Evolutionary conservation across 768 basidiomycete species (phyloP), one percentile per base, ranked within the genome.

Genomic region (Steccherinum ochraceum): DNA sequence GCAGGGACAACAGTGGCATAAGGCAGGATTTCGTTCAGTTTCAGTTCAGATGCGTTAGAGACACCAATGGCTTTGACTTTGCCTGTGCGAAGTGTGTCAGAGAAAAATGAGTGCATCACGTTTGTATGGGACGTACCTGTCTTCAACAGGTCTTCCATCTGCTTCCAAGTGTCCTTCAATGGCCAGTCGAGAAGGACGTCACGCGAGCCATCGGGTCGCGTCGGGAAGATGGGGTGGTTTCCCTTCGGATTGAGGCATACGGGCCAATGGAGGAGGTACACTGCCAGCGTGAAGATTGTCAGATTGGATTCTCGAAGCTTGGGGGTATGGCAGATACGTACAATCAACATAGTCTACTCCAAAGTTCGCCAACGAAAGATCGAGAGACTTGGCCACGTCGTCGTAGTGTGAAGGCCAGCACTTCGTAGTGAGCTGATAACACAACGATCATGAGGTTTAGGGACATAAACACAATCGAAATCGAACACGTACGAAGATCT

Each of bases 341-440:
- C 86, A 71, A 53, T 94, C 92, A 21, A 94, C 77, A 67, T 93
- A 93, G 70, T 90, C 84, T 25, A 78, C 79, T n/a, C 85, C 89
- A 25, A 95, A 80, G 60, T 82, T 81, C 20, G 79, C 75, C 12
- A 94, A 80, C 13, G 87, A 84, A 61, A 84, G 74, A 62, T 92
- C 80, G 12, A 94, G 76, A 51, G 79, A 76, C 56, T 83, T 79
- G 60, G 89, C 87, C 25, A 88, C 88, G 41, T 81, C 76, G 45
- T 72, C 67, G 64, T 90, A 89, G 63, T 77, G 80, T 7, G 83
- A 83, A 35, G 76, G 67, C 82, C 81, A 86, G 24, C 87, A 60
- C 58, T 84, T 87, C 65, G 84, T 86, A 1, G 84, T 86, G 52
- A 86, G 78, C 84, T 86, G n/a, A 53, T 46, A 11, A 39, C 19